Evolutionary conservation across 2,329 filamentous ascomycete genomes (phyloP).

Genomic region (Exophiala sp.): DNA sequence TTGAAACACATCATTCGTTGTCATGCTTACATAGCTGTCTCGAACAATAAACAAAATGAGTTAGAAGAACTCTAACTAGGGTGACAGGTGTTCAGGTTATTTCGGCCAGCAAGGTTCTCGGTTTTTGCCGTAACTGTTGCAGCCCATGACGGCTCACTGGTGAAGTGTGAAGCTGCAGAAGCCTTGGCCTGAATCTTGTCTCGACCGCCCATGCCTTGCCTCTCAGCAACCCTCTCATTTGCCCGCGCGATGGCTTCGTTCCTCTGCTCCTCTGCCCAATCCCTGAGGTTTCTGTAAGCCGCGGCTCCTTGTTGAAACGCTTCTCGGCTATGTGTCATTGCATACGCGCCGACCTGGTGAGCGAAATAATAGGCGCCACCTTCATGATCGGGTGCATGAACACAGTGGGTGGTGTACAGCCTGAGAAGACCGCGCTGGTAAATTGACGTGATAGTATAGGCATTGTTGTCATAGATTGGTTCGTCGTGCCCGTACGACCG

Average conservation of each 20-base stretch:
- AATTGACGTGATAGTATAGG: constrained; percentile 37
- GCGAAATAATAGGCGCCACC: constrained; percentile 39
- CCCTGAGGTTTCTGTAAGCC: neutral
- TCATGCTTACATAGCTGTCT: too few relatives aligned
- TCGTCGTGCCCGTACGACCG: constrained; percentile 34
- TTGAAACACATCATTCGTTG: too few relatives aligned
- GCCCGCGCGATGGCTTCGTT: neutral
- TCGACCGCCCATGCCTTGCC: too few relatives aligned
- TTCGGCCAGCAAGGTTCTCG: too few relatives aligned
- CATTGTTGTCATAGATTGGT: constrained; percentile 36
- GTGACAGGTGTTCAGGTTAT: too few relatives aligned
- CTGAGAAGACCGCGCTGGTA: constrained; percentile 38
- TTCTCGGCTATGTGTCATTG: constrained; percentile 31
- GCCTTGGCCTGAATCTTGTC: too few relatives aligned
- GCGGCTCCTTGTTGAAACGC: constrained; percentile 33
- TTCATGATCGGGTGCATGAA: constrained; percentile 30
- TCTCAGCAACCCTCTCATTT: constrained; percentile 2
- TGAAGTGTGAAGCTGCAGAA: too few relatives aligned
- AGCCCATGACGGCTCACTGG: too few relatives aligned
- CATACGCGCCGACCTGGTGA: constrained; percentile 32
- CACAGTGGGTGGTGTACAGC: constrained; percentile 38
- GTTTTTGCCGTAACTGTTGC: too few relatives aligned
- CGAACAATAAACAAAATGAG: too few relatives aligned
- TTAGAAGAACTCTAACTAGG: too few relatives aligned
- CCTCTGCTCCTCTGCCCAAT: neutral